phyloP scores from a whole-genome alignment of 2,329 filamentous ascomycete genomes.

The Pseudopithomyces maydicus region DNA sequence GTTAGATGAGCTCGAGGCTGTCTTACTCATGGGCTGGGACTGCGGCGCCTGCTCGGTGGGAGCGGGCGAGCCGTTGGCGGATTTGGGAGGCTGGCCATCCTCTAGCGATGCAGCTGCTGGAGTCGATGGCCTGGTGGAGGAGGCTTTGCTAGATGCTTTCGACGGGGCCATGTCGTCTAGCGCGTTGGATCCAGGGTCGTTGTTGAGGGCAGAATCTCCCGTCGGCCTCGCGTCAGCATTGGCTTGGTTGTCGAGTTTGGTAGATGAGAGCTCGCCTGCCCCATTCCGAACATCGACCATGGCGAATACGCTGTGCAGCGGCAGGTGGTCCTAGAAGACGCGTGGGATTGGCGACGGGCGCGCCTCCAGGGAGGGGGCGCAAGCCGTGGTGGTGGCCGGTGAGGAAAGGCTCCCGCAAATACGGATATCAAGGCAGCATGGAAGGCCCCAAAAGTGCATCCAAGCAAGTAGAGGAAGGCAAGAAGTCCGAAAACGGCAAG shows the following conservation, averaged over 20 bases:
- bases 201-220: constrained; percentile 35
- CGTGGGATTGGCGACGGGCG: constrained; percentile 24
- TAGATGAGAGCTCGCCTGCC: constrained; percentile 40
- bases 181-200: constrained; percentile 23
- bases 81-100: constrained; percentile 27
- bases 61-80: constrained; percentile 32
- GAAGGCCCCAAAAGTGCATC: constrained; percentile 39
- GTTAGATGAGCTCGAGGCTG: constrained; percentile 35
- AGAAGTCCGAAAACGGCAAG: constrained; percentile 19
- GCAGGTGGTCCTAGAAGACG: constrained; percentile 23
- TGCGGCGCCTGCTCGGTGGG: constrained; percentile 33
- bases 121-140: constrained; percentile 42
- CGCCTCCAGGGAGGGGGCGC: constrained; percentile 23
- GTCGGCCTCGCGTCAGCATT: constrained; percentile 33
- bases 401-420: constrained; percentile 32
- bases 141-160: constrained; percentile 39
- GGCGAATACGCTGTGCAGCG: constrained; percentile 27
- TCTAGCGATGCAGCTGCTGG: constrained; percentile 34
- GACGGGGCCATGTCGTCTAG: constrained; percentile 34
- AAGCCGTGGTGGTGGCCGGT: constrained; percentile 33
- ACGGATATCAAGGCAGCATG: constrained; percentile 45
- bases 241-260: constrained; percentile 36
- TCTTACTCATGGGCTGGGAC: constrained; percentile 33
- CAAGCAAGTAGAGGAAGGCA: constrained; percentile 29
- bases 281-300: constrained; percentile 45